Base-by-base conservation (phyloP, 495 filamentous ascomycete species). In the Pseudomonodictys pantanalensis region DNA sequence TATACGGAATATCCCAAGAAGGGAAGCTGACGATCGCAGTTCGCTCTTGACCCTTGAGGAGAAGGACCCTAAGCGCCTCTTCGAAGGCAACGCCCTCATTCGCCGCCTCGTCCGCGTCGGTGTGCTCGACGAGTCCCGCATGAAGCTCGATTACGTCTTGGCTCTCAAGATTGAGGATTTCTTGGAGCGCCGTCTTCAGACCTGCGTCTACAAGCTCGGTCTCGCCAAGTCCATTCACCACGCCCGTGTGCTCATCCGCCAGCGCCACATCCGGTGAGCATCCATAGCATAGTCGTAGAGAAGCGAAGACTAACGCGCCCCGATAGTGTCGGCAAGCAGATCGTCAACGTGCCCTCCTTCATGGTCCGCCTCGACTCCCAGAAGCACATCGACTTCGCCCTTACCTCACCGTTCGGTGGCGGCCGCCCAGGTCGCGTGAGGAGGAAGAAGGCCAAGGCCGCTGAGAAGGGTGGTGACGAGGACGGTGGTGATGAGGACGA, bases 81-180 rank as follows among this genome's bases (percentile, higher is more conserved):
- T 98, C 85, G 93, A 98, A 84, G 93, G 93, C 77, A 98, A 98
- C 79, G 93, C 93, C 76, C 84, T 98, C 74, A 98, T 98, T 87
- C 95, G 93, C 74, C 93, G 93, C 86, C 91, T 98, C 56, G 95
- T 98, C 70, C 95, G 93, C 77, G 91, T 97, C 74, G 93, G 93
- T 89, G 93, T 98, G 73, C 89, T 98, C 76, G 93, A 98, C 76
- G 93, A 98, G 83, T 88, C 90, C 76, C 93, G 95, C 85, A 98
- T 97, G 95, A 98, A 96, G 88, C 91, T 98, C 82, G 93, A 98
- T 95, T 98, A 98, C 89, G 93, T 98, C 73, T 83, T 98, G 71
- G 93, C 93, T 76, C 87, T 98, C 62, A 91, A 91, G 81, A 86
- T 89, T 71, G 95, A 98, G 78, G 93, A 98, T 77, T 98, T 98